Conservation (phyloP, 495 filamentous ascomycete species). For the Tuber microsphaerosporum region DNA sequence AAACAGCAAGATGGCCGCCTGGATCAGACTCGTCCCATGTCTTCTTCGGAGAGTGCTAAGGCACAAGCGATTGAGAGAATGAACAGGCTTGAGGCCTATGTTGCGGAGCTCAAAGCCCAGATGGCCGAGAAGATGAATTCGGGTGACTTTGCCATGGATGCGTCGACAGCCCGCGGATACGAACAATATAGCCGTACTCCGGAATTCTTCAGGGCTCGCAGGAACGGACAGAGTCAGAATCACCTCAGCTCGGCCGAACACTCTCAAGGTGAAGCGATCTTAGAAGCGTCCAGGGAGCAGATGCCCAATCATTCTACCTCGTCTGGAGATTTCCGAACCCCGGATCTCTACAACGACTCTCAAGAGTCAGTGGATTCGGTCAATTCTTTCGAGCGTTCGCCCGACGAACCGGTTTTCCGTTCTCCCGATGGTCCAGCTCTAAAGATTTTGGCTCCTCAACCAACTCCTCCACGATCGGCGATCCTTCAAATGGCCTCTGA, state of each 20-base stretch:
- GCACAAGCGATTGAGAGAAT: background rate
- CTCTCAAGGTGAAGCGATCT: background rate
- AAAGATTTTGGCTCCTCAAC: background rate
- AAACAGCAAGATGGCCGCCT: background rate
- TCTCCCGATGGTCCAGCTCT: background rate
- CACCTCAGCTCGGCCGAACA: background rate
- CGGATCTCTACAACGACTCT: background rate
- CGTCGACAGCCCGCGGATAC: background rate
- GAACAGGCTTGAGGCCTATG: background rate
- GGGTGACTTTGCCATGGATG: background rate
- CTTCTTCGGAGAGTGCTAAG: background rate
- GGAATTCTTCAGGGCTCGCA: background rate
- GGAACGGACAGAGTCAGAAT: background rate
- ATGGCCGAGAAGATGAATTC: background rate
- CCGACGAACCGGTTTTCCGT: background rate
- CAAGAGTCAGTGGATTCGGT: background rate
- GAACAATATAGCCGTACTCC: background rate
- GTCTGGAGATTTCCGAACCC: background rate
- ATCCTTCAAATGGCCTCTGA: background rate
- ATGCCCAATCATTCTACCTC: background rate
- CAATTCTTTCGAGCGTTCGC: background rate
- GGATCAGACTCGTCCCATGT: background rate
- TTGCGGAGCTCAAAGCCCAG: background rate
- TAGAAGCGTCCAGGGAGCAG: background rate
- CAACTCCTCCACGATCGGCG: background rate